Percentiles rank a stretch among this genome's conserved stretches.
These are phyloP conservation scores for Rosa persica DNA, from an alignment of 306 rosid genomes.

Conservation along the genomic window DNA sequence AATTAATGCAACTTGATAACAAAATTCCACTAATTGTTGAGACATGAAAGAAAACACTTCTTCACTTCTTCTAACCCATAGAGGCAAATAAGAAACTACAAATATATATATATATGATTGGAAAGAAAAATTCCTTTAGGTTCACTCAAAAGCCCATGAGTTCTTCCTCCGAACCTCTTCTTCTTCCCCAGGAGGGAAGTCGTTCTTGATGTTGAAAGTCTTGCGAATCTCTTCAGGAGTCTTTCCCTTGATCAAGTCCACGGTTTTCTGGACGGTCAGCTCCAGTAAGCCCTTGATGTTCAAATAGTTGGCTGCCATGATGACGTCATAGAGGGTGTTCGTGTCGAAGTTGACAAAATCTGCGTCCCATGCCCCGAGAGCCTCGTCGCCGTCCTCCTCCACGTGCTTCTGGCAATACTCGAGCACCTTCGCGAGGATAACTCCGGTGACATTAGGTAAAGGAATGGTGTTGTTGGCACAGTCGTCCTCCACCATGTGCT, in stretches of 20 bases:
- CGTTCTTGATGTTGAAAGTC: slow-evolving; percentile 30
- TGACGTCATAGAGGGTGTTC: slow-evolving; percentile 27
- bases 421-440: slow-evolving; percentile 28
- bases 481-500: slow-evolving; percentile 28
- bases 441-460: slow-evolving; percentile 16
- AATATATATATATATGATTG: too few species aligned
- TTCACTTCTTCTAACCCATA: too few species aligned
- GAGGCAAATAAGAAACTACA: too few species aligned
- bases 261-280: slow-evolving; percentile 24
- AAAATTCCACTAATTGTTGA: too few species aligned
- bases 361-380: slow-evolving; percentile 27
- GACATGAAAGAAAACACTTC: too few species aligned
- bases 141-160: slow-evolving; percentile 12
- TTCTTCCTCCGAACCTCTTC: slow-evolving; percentile 14
- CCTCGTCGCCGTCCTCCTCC: slow-evolving; percentile 3
- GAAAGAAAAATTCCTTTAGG: background rate
- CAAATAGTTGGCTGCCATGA: slow-evolving; percentile 34
- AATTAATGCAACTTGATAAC: too few species aligned
- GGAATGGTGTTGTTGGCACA: slow-evolving; percentile 21
- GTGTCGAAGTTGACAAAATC: slow-evolving; percentile 25
- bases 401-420: slow-evolving; percentile 35
- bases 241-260: slow-evolving; percentile 32
- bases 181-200: slow-evolving; percentile 35
- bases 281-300: slow-evolving; percentile 30
- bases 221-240: background rate